These are phyloP conservation scores for Stephania japonica DNA, from an alignment of 164 flowering plant species.

Conservation along the genomic window DNA sequence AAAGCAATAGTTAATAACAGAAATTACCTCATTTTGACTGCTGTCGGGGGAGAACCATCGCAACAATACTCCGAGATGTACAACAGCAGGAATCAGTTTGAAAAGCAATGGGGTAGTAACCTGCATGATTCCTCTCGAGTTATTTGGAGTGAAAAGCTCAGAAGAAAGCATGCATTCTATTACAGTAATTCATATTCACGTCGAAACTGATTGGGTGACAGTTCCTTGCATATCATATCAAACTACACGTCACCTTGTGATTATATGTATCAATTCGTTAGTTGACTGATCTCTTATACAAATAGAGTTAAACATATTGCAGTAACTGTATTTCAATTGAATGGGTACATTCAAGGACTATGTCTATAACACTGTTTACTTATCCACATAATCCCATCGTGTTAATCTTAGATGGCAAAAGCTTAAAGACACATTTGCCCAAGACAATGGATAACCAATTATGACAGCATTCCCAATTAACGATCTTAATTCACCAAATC, in stretches of 20 bases:
- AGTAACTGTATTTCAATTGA: neutral
- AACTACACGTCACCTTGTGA: neutral
- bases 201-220: neutral
- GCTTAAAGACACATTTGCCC: neutral
- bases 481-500: neutral
- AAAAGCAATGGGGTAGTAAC: slow-evolving; percentile 94
- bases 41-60: slow-evolving; percentile 78
- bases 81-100: slow-evolving; percentile 89
- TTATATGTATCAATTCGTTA: neutral
- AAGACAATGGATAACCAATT: neutral
- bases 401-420: neutral
- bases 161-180: neutral
- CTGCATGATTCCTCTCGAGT: slow-evolving; percentile 27
- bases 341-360: neutral
- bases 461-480: neutral
- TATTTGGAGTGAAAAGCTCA: neutral
- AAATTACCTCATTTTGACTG: slow-evolving; percentile 53
- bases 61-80: slow-evolving; percentile 79
- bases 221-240: neutral
- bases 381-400: neutral
- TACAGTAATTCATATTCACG: neutral
- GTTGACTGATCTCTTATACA: neutral
- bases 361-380: neutral
- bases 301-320: neutral
- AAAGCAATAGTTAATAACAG: neutral